phyloP scores from a whole-genome alignment of 768 basidiomycete genomes.

The Agaricus blazei region DNA sequence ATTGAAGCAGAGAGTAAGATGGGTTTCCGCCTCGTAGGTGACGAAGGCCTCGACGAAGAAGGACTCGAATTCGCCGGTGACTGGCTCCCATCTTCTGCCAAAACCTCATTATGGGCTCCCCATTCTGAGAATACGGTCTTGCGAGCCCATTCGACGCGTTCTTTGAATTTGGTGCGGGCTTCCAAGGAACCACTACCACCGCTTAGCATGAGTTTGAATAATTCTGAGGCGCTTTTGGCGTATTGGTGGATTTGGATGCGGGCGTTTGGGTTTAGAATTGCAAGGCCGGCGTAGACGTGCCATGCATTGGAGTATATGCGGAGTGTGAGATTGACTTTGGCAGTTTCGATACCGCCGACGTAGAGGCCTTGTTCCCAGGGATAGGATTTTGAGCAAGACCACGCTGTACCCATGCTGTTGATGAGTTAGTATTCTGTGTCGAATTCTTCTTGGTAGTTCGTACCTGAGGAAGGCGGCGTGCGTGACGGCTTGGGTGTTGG shows the following conservation, averaged over 20 bases:
- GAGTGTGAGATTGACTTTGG: slow-evolving; percentile 94
- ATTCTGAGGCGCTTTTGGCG: slow-evolving; percentile 75
- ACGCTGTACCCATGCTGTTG: slow-evolving; percentile 94
- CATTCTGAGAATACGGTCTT: slow-evolving; percentile 68
- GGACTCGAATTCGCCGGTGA: not conserved
- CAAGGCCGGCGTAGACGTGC: slow-evolving; percentile 99
- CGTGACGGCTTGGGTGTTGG: slow-evolving; percentile 97
- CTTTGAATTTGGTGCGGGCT: slow-evolving; percentile 46
- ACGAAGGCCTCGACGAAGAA: not conserved
- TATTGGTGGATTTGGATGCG: slow-evolving; percentile 88
- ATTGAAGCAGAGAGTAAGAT: slow-evolving; percentile 83
- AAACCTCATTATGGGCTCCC: not conserved
- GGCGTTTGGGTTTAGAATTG: slow-evolving; percentile 92
- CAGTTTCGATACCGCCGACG: slow-evolving; percentile 95
- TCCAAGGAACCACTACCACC: slow-evolving; percentile 34
- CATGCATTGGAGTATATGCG: slow-evolving; percentile 97
- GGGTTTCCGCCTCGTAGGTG: slow-evolving; percentile 35
- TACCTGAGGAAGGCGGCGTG: slow-evolving; percentile 97
- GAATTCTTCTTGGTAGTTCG: slow-evolving; percentile 2
- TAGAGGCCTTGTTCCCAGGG: slow-evolving; percentile 97
- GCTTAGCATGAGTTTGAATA: slow-evolving; percentile 94
- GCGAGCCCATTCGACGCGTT: slow-evolving; percentile 69
- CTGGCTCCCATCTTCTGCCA: not conserved
- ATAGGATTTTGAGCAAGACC: slow-evolving; percentile 71
- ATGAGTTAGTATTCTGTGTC: not conserved